A percentile compares a stretch with the other conserved stretches of the same genome.
Evolutionary conservation across 1,284 basidiomycete species (phyloP).

Genomic region (Sanghuangporus weigelae): DNA sequence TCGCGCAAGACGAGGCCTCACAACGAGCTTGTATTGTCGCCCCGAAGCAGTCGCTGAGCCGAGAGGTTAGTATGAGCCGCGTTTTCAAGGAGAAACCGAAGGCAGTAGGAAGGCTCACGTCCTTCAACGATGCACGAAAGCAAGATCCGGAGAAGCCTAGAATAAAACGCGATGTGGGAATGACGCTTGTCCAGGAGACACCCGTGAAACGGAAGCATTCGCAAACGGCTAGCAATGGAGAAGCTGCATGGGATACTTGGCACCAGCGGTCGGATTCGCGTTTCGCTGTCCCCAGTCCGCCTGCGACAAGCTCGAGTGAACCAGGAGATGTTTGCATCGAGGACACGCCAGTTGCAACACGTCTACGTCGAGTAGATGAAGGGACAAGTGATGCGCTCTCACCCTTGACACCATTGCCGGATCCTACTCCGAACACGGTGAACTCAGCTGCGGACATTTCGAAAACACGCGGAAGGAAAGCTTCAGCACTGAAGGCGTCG

Average conservation of each 20-base stretch:
- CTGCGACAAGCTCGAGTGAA: neutral
- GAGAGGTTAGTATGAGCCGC: conserved; percentile 70
- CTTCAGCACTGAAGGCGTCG: neutral
- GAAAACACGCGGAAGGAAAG: neutral
- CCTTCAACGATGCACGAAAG: neutral
- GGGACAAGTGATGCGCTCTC: neutral
- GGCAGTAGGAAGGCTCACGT: neutral
- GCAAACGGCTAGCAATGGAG: neutral
- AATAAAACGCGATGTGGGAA: neutral
- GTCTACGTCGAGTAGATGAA: neutral
- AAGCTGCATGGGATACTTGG: neutral
- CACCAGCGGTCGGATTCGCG: neutral
- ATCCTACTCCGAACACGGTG: neutral
- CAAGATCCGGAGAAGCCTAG: neutral
- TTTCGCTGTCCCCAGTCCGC: neutral
- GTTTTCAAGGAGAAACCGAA: conserved; percentile 43
- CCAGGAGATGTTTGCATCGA: conserved; percentile 1
- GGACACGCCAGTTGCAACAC: conserved; percentile 3
- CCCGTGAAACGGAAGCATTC: neutral
- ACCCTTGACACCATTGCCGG: neutral
- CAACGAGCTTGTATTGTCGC: conserved; percentile 35
- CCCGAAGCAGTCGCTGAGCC: conserved; percentile 43
- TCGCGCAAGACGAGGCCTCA: conserved; percentile 46
- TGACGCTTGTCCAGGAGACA: conserved; percentile 9
- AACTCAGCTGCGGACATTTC: neutral